Evolutionary conservation across 257 asterid genomes (phyloP).

Genomic region (Salvia rosmarinus): DNA sequence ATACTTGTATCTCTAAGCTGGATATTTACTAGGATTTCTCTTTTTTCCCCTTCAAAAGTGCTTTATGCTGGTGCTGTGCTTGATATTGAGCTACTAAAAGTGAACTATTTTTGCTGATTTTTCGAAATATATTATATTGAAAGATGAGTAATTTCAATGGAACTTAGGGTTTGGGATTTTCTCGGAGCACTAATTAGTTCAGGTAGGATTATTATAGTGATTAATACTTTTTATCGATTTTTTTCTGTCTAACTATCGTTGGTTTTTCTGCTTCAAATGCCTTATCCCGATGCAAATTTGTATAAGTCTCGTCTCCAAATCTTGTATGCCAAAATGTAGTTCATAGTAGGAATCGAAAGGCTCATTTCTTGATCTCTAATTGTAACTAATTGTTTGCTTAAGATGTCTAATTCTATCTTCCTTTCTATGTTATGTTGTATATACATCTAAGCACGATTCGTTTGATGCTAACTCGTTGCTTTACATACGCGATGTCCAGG

Average conservation of each 20-base stretch:
- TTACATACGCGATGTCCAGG: constrained; percentile 40
- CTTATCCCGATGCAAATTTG: not conserved
- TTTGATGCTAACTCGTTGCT: constrained; percentile 5
- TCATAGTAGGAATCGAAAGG: not conserved
- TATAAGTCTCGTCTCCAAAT: not conserved
- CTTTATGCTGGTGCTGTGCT: not conserved
- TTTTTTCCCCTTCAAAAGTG: not conserved
- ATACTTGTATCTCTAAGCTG: not conserved
- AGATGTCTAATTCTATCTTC: not conserved
- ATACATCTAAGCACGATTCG: not conserved
- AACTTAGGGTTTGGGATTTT: not conserved
- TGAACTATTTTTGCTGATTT: not conserved
- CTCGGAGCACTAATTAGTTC: not conserved
- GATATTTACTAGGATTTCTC: not conserved
- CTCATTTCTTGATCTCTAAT: not conserved
- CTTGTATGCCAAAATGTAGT: not conserved
- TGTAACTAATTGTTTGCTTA: constrained; percentile 1
- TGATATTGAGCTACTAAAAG: constrained; percentile 19
- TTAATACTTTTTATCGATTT: not conserved
- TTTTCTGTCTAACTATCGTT: not conserved
- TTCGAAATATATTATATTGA: not conserved
- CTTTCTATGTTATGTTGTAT: not conserved
- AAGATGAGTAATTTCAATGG: not conserved
- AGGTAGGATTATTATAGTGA: not conserved
- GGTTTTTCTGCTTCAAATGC: not conserved